Base-by-base conservation (phyloP, 2,329 filamentous ascomycete genomes). In the Ascochyta koolunga region DNA sequence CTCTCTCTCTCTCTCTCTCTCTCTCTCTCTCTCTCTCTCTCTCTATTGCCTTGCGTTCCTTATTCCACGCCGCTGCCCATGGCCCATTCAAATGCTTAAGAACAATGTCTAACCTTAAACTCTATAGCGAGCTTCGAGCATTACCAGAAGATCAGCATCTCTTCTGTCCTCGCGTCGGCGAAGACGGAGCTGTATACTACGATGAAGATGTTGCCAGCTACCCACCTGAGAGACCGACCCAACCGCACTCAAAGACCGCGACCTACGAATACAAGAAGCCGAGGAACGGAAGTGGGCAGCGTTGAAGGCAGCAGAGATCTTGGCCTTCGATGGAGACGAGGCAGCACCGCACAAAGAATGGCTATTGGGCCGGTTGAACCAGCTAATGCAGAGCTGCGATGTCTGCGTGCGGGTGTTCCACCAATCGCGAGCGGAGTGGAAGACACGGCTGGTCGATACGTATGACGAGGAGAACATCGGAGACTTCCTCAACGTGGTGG, bases 361-460 rank as follows among this genome's bases (percentile, higher is more conserved):
- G 66, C 64, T 81, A 22, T 70, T 72, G 42, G 61, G 66, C 8
- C 65, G 74, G n/a, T 65, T 82, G 50, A 65, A 72, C 39, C 59
- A 59, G 13, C 76, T 80, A 56, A 75, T 82, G 64, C 71, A 66
- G 31, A 73, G 72, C 44, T 82, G 80, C 61, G 79, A 81, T 55
- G 74, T 81, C 58, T 82, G 80, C 63, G 74, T 82, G 25, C 74
- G 79, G 16, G 73, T 79, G 22, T 82, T 77, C 52, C 78, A 82
- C 62, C 75, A 78, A 42, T 72, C 73, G 7, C 67, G 79, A 35
- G 64, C 65, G 3, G 72, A 77, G 44, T 72, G 81, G 64, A 73
- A 70, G 39, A 65, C 68, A 15, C 67, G 66, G 16, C 67, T 82
- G 24, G 69, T 78, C 48, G 72, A 74, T 61, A 59, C 77, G 27